Base-by-base conservation (phyloP, 345 rosid genomes). In the Turnera subulata region DNA sequence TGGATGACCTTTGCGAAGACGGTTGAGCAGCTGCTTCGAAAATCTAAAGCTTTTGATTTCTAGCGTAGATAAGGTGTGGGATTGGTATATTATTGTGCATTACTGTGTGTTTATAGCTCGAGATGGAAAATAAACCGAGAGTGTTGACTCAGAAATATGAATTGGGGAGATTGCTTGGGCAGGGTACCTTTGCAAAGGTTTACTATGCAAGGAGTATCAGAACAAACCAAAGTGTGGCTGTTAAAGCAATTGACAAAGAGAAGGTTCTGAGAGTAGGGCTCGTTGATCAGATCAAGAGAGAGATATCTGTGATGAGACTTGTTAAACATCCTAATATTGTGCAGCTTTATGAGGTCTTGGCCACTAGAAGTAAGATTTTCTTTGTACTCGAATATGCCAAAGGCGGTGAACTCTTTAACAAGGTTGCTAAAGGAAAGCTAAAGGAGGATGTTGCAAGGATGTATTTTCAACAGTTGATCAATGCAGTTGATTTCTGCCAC, bases 401-500 rank as follows among this genome's bases (percentile, higher is more conserved):
- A 56, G 72, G 72, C 6, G 72, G 72, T 18, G 72, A 61, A 50
- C 72, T 68, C 51, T 68, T 68, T 23, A 18, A 61, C 58, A 68
- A 68, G 57, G 66, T 68, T 32, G 32, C 72, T 1, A 68, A 68
- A 68, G 72, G 72, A 40, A 61, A 48, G 46, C 15, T 68, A 38
- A 55, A 62, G 56, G 72, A 68, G 52, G 58, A 55, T 7, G 42
- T n/a, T 33, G 72, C 67, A n/a, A 8, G 52, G 29, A 68, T 48
- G 29, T 61, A 68, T 61, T 68, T 68, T 46, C 67, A 61, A 26
- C 72, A 68, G 57, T 29, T 68, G 67, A 61, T 68, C 26, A 62
- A 68, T 50, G 67, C 67, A 48, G 72, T 68, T 55, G 72, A 68
- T 61, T 68, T 68, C 58, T 68, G 72, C 72, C 72, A 68, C 15